Conservation (phyloP, 2,329 filamentous ascomycete genomes). For the Botrytis tulipae region DNA sequence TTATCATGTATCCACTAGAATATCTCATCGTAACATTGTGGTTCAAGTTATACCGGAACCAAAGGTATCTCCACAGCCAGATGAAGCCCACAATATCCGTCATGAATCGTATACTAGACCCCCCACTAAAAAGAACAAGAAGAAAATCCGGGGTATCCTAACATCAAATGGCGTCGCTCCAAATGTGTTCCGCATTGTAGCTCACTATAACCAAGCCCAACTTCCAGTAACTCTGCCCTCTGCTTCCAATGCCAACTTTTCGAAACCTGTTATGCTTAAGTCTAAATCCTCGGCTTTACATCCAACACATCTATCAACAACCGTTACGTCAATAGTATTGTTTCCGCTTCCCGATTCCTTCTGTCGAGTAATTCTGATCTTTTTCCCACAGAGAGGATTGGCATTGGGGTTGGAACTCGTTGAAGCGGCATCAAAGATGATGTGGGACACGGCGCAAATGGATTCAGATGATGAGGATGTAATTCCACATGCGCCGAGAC, state of each 20-base stretch:
- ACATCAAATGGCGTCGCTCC: not conserved
- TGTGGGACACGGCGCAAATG: constrained; percentile 65
- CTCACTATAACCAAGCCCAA: constrained; percentile 40
- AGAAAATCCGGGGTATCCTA: not conserved
- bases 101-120: not conserved
- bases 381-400: constrained; percentile 66
- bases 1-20: not conserved
- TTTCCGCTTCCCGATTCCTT: constrained; percentile 49
- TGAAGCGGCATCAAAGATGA: constrained; percentile 61
- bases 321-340: constrained; percentile 57
- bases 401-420: constrained; percentile 56
- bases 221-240: constrained; percentile 42
- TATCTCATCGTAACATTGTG: not conserved
- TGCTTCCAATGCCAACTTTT: constrained; percentile 46
- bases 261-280: constrained; percentile 44
- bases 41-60: not conserved
- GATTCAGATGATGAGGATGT: constrained; percentile 52
- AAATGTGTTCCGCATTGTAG: not conserved
- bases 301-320: constrained; percentile 60
- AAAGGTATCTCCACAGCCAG: constrained; percentile 8
- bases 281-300: constrained; percentile 45
- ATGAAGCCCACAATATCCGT: not conserved
- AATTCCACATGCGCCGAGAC: constrained; percentile 67
- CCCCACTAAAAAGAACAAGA: not conserved
- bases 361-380: constrained; percentile 58